Percentiles rank a stretch among this genome's conserved stretches.
Evolutionary conservation across 2,329 filamentous ascomycete genomes (phyloP).

Genomic region (Aspergillus calidoustus): DNA sequence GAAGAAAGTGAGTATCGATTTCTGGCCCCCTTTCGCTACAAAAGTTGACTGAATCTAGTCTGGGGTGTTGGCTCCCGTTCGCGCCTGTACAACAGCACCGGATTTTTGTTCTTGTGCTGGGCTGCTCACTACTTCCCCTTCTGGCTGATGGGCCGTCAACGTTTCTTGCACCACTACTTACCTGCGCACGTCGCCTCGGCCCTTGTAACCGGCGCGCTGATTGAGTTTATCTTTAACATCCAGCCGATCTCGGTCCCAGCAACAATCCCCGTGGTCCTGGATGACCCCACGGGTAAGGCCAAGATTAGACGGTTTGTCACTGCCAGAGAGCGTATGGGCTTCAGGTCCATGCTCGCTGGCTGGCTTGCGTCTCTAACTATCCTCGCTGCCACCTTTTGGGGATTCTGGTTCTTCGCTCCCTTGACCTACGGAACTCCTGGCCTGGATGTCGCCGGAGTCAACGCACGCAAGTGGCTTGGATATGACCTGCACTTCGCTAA

Average conservation of each 20-base stretch:
- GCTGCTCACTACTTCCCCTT: slow-evolving; percentile 97
- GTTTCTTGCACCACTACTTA: slow-evolving; percentile 97
- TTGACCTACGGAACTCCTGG: slow-evolving; percentile 95
- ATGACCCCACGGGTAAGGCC: slow-evolving; percentile 44
- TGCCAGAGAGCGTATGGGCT: slow-evolving; percentile 79
- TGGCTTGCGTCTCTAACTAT: slow-evolving; percentile 81
- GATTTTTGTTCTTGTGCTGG: slow-evolving; percentile 99
- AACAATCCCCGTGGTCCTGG: slow-evolving; percentile 54
- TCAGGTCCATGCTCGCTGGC: slow-evolving; percentile 73
- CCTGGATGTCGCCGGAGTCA: slow-evolving; percentile 75
- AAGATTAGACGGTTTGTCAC: slow-evolving; percentile 65
- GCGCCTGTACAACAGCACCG: slow-evolving; percentile 95
- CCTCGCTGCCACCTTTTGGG: slow-evolving; percentile 68
- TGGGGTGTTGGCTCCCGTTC: slow-evolving; percentile 76
- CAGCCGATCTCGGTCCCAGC: slow-evolving; percentile 61
- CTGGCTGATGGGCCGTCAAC: slow-evolving; percentile 95
- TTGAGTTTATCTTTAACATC: slow-evolving; percentile 95
- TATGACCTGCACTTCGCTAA: slow-evolving; percentile 99
- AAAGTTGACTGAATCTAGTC: slow-evolving; percentile 33
- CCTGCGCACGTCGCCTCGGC: slow-evolving; percentile 90
- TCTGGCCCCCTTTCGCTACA: neutral
- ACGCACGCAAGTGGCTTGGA: slow-evolving; percentile 89
- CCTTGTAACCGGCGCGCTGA: slow-evolving; percentile 84
- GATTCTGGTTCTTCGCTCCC: slow-evolving; percentile 93
- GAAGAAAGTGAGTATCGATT: slow-evolving; percentile 76